Conservation (phyloP, 2,329 filamentous ascomycete species). For the Exophiala xenobiotica region DNA sequence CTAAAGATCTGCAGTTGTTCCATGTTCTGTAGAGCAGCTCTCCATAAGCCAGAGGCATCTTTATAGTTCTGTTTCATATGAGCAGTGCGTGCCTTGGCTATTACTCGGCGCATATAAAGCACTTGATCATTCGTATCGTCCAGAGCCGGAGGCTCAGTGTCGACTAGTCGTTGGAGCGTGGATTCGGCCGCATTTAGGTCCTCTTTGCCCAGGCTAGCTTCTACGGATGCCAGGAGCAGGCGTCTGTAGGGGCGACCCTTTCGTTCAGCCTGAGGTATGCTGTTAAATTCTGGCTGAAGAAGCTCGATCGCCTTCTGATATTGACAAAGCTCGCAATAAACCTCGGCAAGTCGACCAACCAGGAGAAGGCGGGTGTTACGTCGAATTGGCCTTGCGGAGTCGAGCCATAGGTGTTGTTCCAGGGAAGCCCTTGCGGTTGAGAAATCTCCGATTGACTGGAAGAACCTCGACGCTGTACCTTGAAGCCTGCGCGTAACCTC, state of each 20-base stretch:
- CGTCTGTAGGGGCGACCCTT: neutral
- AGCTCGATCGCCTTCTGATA: neutral
- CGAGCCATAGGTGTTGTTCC: neutral
- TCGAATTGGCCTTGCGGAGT: neutral
- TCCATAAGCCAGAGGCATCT: neutral
- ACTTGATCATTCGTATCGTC: neutral
- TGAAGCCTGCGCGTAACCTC: neutral
- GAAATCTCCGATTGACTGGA: neutral
- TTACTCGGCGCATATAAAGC: neutral
- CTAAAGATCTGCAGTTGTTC: neutral
- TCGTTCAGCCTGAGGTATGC: neutral
- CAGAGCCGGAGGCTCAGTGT: neutral
- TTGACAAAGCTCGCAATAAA: conserved; percentile 1
- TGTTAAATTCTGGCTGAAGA: neutral
- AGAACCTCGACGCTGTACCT: neutral
- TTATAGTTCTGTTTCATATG: neutral
- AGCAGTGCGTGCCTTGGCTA: neutral
- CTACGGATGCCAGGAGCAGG: neutral
- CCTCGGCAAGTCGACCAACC: neutral
- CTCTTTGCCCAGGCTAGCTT: neutral
- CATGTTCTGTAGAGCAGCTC: neutral
- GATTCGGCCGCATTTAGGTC: neutral
- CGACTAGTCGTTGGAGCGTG: neutral
- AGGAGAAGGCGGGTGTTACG: neutral
- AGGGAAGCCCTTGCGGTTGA: neutral